Percentiles rank a stretch among this genome's conserved stretches.
phyloP scores from a whole-genome alignment of 768 basidiomycete genomes.

The Hemileccinum rubropunctum region DNA sequence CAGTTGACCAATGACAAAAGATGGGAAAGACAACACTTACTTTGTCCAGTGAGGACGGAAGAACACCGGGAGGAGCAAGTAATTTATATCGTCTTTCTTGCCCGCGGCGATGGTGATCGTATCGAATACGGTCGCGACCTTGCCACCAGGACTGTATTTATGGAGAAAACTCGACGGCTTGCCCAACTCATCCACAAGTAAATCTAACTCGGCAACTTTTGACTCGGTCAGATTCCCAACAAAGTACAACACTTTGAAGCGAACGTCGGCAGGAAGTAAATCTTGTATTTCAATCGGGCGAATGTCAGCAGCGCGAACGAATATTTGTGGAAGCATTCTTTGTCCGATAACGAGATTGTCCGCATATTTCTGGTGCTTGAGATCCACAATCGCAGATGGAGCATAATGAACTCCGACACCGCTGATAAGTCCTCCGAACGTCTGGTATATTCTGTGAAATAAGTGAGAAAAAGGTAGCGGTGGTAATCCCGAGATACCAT shows the following conservation, averaged over 20 bases:
- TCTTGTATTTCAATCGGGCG: constrained; percentile 41
- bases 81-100: constrained; percentile 34
- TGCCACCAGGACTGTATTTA: constrained; percentile 24
- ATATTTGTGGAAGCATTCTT: constrained; percentile 36
- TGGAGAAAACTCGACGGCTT: constrained; percentile 27
- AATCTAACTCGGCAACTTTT: constrained; percentile 19
- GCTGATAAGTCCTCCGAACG: constrained; percentile 37
- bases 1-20: background rate
- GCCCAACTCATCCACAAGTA: constrained; percentile 27
- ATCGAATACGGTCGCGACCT: constrained; percentile 31
- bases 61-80: constrained; percentile 31
- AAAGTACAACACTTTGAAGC: constrained; percentile 40
- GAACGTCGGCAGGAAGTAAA: constrained; percentile 36
- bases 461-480: constrained; percentile 1
- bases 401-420: constrained; percentile 41
- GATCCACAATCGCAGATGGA: constrained; percentile 35
- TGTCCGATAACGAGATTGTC: constrained; percentile 35
- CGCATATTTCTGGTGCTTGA: constrained; percentile 31
- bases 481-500: background rate
- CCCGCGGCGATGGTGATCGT: constrained; percentile 26
- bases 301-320: constrained; percentile 36
- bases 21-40: constrained; percentile 24
- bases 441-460: constrained; percentile 33
- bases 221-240: constrained; percentile 26
- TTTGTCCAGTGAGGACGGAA: constrained; percentile 43